Conservation (phyloP, 2,329 filamentous ascomycete genomes). For the Aotearoamyces nothofagi region DNA sequence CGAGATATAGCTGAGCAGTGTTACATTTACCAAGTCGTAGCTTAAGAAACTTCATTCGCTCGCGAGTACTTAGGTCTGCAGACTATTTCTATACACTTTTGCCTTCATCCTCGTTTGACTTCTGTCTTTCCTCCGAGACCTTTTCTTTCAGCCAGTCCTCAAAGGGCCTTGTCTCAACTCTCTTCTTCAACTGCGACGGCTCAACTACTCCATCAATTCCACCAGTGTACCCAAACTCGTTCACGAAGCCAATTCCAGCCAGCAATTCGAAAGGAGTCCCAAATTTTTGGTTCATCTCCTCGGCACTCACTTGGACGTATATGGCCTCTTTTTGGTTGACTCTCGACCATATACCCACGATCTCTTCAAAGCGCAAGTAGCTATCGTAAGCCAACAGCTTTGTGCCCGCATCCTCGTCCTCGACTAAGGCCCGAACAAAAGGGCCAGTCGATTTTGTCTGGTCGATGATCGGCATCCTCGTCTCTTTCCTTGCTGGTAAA, state of each 20-base stretch:
- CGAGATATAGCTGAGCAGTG: too few species aligned
- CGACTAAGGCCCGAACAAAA: slow-evolving; percentile 28
- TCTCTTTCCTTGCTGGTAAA: slow-evolving; percentile 13
- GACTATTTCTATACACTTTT: too few species aligned
- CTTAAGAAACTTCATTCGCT: too few species aligned
- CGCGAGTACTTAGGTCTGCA: too few species aligned
- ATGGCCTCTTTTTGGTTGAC: slow-evolving; percentile 22
- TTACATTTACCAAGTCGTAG: too few species aligned
- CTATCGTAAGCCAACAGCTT: slow-evolving; percentile 30
- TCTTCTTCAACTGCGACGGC: slow-evolving; percentile 23
- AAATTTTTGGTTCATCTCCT: slow-evolving; percentile 21
- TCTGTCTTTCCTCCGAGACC: slow-evolving; percentile 6
- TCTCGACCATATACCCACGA: slow-evolving; percentile 20
- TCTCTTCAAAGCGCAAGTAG: slow-evolving; percentile 20
- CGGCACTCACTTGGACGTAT: slow-evolving; percentile 15
- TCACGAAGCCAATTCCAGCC: slow-evolving; percentile 20
- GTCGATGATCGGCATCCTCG: slow-evolving; percentile 25
- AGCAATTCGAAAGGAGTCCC: slow-evolving; percentile 23
- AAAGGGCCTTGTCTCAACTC: slow-evolving; percentile 15
- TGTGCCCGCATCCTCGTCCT: slow-evolving; percentile 22
- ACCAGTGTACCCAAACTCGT: slow-evolving; percentile 26
- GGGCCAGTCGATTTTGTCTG: slow-evolving; percentile 23
- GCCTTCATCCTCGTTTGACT: too few species aligned
- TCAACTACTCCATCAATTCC: slow-evolving; percentile 23
- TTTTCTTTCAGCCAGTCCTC: slow-evolving; percentile 15